These are phyloP conservation scores for Chlamydomonas urium DNA, from an alignment of 139 green algal species.

Conservation along the genomic window DNA sequence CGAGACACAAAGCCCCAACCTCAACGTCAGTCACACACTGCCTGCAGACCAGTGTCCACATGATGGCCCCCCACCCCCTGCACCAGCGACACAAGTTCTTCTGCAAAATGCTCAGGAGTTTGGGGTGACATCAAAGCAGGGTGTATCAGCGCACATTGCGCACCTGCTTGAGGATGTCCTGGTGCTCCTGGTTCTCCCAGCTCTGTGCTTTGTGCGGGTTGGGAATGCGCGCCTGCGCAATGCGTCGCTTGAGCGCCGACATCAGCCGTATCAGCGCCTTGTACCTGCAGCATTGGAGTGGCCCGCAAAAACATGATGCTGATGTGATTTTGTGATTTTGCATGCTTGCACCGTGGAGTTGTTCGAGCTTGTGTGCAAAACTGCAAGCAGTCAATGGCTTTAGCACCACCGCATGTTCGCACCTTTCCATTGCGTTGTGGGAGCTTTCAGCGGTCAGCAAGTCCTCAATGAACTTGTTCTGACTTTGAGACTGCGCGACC, in stretches of 20 bases:
- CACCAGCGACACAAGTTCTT: no score
- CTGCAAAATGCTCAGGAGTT: no score
- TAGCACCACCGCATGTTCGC: no score
- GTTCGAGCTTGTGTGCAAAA: no score
- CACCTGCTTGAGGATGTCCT: constrained; percentile 17
- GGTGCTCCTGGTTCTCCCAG: constrained; percentile 4
- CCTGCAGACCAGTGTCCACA: no score
- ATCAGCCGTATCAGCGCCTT: constrained; percentile 18
- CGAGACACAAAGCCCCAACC: neutral
- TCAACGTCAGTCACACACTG: no score
- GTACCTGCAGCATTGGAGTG: constrained; percentile 13
- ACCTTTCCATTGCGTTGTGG: constrained; percentile 12
- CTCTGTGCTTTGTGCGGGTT: neutral
- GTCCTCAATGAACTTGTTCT: constrained; percentile 22
- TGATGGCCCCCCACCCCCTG: no score
- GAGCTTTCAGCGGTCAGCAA: constrained; percentile 7
- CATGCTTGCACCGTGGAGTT: no score
- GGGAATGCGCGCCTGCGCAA: neutral
- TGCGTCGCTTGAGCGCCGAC: constrained; percentile 1
- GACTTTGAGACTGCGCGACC: neutral
- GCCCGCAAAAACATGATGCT: neutral
- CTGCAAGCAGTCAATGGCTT: no score
- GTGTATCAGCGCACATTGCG: no score
- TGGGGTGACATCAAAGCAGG: no score
- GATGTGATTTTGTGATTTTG: neutral